These are phyloP conservation scores for Phytophthora pistaciae DNA, from an alignment of 352 stramenopile genomes.

Conservation along the genomic window DNA sequence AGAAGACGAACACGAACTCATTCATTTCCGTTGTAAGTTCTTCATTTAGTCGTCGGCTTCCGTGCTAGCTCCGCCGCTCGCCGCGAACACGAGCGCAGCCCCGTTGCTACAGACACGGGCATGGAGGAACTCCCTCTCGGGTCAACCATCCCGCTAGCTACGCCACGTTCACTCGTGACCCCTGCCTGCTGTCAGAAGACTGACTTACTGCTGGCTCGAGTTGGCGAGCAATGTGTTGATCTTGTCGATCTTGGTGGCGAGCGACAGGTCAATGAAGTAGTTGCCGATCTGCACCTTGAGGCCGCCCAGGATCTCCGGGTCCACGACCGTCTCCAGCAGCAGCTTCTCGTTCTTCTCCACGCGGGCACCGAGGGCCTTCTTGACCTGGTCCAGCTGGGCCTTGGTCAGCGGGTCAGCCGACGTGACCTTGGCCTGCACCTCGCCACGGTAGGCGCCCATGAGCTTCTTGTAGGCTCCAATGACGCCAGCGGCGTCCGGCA, in stretches of 20 bases:
- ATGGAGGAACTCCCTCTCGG: not conserved
- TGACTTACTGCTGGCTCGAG: constrained; percentile 58
- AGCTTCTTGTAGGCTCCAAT: constrained; percentile 93
- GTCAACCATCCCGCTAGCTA: constrained; percentile 12
- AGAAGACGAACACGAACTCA: constrained; percentile 29
- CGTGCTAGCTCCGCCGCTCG: constrained; percentile 14
- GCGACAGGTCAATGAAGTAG: constrained; percentile 98
- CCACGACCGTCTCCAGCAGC: constrained; percentile 92
- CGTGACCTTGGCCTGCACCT: constrained; percentile 98
- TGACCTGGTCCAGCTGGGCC: constrained; percentile 93
- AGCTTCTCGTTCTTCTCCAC: constrained; percentile 94
- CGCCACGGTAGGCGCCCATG: constrained; percentile 95
- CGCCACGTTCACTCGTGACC: constrained; percentile 28
- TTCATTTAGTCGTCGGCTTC: constrained; percentile 36
- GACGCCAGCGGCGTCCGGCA: constrained; percentile 90
- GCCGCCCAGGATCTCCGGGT: constrained; percentile 96
- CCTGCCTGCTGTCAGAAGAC: constrained; percentile 15
- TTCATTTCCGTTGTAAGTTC: constrained; percentile 39
- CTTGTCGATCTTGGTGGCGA: constrained; percentile 96
- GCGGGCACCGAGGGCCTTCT: constrained; percentile 90
- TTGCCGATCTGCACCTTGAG: constrained; percentile 98
- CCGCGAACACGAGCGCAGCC: constrained; percentile 13
- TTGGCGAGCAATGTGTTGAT: constrained; percentile 89
- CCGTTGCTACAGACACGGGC: constrained; percentile 18
- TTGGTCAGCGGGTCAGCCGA: constrained; percentile 94